Conservation (phyloP, 2,329 filamentous ascomycete genomes). For the Nannizziopsis arthrosporioides region DNA sequence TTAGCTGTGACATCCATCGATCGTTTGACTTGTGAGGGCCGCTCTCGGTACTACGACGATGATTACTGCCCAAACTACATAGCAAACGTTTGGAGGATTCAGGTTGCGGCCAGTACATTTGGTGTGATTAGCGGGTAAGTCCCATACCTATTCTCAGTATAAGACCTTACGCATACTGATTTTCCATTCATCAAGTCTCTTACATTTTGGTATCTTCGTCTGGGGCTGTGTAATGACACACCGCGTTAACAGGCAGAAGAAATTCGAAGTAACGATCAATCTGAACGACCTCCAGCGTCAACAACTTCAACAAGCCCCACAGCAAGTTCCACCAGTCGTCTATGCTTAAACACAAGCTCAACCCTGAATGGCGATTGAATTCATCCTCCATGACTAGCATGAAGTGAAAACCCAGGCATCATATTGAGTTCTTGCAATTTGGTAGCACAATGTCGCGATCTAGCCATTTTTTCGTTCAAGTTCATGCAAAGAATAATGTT, state of each 20-base stretch:
- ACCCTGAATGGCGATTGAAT: not conserved
- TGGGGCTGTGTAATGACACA: conserved; percentile 10
- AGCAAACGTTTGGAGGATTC: not conserved
- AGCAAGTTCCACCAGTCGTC: not conserved
- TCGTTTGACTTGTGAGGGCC: not conserved
- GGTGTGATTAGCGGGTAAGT: conserved; percentile 8
- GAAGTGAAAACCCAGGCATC: not conserved
- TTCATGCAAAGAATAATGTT: not conserved
- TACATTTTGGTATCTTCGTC: conserved; percentile 9
- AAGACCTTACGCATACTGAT: no score
- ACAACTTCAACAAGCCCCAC: not conserved
- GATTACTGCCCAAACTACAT: not conserved
- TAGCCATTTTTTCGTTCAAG: not conserved
- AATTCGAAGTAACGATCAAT: conserved; percentile 7
- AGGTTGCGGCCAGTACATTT: not conserved
- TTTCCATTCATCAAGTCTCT: not conserved
- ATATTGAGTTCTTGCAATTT: not conserved
- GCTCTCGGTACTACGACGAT: not conserved
- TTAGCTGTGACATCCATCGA: not conserved
- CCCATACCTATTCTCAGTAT: no score
- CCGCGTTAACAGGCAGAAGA: not conserved
- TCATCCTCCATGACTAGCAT: no score
- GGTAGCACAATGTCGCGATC: no score
- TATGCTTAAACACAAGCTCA: not conserved
- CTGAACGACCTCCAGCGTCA: not conserved